A percentile compares a stretch with the other conserved stretches of the same genome.
These are phyloP conservation scores for Syzygium syzygioides DNA, from an alignment of 441 rosid genomes.

Conservation along the genomic window DNA sequence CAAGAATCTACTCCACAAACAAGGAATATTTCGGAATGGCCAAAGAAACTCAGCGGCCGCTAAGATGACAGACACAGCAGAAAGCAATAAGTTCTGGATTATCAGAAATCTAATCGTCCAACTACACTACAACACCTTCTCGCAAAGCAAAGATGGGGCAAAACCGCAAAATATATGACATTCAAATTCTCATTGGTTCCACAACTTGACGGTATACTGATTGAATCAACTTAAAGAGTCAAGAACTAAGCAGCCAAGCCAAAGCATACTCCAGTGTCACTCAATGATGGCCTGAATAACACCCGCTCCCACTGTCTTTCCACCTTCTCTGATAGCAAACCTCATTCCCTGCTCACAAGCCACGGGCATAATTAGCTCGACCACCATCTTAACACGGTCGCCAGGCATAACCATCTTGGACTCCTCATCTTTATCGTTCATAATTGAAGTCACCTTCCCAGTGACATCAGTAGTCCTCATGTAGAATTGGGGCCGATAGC, in stretches of 20 bases:
- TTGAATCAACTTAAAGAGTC: slow-evolving; percentile 31
- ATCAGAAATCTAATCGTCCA: slow-evolving; percentile 24
- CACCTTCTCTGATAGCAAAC: slow-evolving; percentile 99
- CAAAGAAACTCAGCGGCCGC: background rate
- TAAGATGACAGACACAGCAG: background rate
- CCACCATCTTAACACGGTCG: slow-evolving; percentile 93
- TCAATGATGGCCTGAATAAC: slow-evolving; percentile 88
- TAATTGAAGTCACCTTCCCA: slow-evolving; percentile 74
- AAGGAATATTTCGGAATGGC: background rate
- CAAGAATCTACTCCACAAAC: background rate
- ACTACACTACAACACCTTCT: slow-evolving; percentile 22
- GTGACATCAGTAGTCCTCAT: slow-evolving; percentile 99
- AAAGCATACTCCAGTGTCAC: slow-evolving; percentile 19
- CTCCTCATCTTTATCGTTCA: slow-evolving; percentile 96
- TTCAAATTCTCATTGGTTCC: slow-evolving; percentile 16
- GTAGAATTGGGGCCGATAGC: slow-evolving; percentile 95
- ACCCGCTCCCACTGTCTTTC: slow-evolving; percentile 98
- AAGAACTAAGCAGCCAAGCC: background rate
- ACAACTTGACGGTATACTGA: slow-evolving; percentile 25
- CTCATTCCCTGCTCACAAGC: slow-evolving; percentile 99
- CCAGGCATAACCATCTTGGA: slow-evolving; percentile 99
- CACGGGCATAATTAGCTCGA: slow-evolving; percentile 93
- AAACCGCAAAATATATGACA: slow-evolving; percentile 42
- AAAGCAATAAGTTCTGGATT: slow-evolving; percentile 10
- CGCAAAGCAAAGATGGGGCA: slow-evolving; percentile 22